Percentiles rank a stretch among this genome's conserved stretches.
These are phyloP conservation scores for Eremochloa ophiuroides DNA, from an alignment of 176 grass and related monocot genomes.

Conservation along the genomic window DNA sequence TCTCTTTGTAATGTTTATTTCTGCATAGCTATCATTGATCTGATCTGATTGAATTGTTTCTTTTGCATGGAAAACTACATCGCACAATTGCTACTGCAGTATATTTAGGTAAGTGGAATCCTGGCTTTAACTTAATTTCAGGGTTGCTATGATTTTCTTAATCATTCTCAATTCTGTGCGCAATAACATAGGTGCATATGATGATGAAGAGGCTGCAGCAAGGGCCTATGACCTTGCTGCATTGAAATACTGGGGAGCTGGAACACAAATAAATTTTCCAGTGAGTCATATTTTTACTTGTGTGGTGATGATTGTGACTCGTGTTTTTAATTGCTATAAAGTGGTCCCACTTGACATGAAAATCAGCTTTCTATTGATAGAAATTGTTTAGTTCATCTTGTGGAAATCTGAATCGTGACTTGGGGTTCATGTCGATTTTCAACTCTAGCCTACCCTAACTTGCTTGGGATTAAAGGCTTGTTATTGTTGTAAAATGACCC, in stretches of 20 bases:
- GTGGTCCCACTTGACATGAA: neutral
- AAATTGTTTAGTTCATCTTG: neutral
- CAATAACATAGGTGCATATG: conserved; percentile 79
- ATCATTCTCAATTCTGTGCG: conserved; percentile 7
- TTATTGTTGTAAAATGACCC: neutral
- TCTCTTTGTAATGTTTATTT: neutral
- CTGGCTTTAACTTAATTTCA: neutral
- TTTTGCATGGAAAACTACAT: conserved; percentile 65
- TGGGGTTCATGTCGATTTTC: too few species aligned
- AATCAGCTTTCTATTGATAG: neutral
- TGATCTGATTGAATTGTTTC: conserved; percentile 39
- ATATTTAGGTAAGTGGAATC: conserved; percentile 74
- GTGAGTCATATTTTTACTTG: conserved; percentile 44
- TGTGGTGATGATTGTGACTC: neutral
- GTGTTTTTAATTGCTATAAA: neutral
- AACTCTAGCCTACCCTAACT: too few species aligned
- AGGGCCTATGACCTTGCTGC: conserved; percentile 99
- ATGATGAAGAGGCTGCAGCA: conserved; percentile 99
- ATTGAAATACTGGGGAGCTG: conserved; percentile 98
- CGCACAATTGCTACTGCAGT: conserved; percentile 49
- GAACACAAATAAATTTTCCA: conserved; percentile 98
- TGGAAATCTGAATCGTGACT: too few species aligned
- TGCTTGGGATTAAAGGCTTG: too few species aligned
- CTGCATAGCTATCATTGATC: conserved; percentile 15
- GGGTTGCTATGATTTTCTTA: conserved; percentile 5